Base-by-base conservation (phyloP, 495 filamentous ascomycete genomes). In the Penicillium crystallinum region DNA sequence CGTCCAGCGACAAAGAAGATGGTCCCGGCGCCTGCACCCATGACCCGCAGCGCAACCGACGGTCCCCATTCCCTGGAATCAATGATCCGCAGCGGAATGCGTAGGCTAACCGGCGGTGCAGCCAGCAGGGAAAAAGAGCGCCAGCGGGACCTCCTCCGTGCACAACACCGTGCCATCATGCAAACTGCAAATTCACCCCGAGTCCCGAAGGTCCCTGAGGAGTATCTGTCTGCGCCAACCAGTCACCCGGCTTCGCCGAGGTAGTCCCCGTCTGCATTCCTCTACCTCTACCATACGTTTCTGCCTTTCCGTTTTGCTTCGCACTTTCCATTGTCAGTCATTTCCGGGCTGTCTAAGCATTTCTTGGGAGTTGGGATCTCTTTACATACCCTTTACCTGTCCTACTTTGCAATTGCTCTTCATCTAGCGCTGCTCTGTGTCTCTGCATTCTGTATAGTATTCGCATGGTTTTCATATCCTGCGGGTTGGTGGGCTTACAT, bases 51-150 rank as follows among this genome's bases (percentile, higher is more conserved):
- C 39, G 74, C 51, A 37, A 73, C 67, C 14, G 78, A 81, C 38
- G 70, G 79, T 43, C 79, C 81, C 0, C 83, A 84, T 44, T 82
- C 86, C 48, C 69, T 88, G 0, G 85, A 87, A 57, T 85, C 76
- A 8, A 86, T 84, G 78, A 84, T 86, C 56, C 63, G 80, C 53
- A 78, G 75, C 51, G 75, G 84, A 22, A 82, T 88, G 84, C 71
- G 87, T 35, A 74, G 87, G 56, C 73, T 88, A 25, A 86, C 85
- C 0, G 82, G 84, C 0, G 78, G 82, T 11, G 61, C 83, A 36
- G 79, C 63, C 12, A 68, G 50, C 31, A 67, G 80, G 15, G 84
- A 87, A 14, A 79, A 78, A 48, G 82, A 86, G 44, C 73, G 79
- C 12, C 76, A 84, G 51, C 73, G 82, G 17, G 85, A 86, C 29